Evolutionary conservation across 208 protist genomes (phyloP).

Genomic region (Zelonia costaricensis): DNA sequence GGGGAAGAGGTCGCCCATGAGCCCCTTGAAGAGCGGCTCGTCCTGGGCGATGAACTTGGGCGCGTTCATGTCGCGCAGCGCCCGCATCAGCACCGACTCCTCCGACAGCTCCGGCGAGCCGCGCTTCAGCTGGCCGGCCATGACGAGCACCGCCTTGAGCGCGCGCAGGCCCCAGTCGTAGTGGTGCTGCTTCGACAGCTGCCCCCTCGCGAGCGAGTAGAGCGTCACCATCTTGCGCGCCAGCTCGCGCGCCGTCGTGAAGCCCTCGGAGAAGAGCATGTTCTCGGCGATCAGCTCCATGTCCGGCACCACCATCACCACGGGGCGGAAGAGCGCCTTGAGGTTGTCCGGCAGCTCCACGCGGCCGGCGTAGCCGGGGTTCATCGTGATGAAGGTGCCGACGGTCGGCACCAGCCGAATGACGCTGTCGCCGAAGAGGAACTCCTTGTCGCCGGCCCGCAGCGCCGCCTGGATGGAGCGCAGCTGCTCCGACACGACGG

Average conservation of each 20-base stretch:
- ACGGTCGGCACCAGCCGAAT: slow-evolving; percentile 93
- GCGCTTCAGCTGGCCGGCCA: slow-evolving; percentile 98
- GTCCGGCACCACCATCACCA: slow-evolving; percentile 99
- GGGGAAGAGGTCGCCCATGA: slow-evolving; percentile 98
- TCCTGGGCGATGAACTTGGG: slow-evolving; percentile 99
- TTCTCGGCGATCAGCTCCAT: slow-evolving; percentile 99
- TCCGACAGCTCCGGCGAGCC: slow-evolving; percentile 93
- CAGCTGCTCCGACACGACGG: slow-evolving; percentile 98
- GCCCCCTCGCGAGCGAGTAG: slow-evolving; percentile 96
- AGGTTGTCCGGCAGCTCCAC: slow-evolving; percentile 99
- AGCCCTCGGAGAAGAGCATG: slow-evolving; percentile 99
- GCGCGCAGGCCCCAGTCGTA: slow-evolving; percentile 99
- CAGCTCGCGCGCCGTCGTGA: slow-evolving; percentile 94
- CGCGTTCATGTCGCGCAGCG: slow-evolving; percentile 99
- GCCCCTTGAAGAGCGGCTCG: slow-evolving; percentile 98
- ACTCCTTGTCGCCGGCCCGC: slow-evolving; percentile 76
- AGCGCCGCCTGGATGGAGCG: slow-evolving; percentile 97
- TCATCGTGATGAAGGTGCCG: slow-evolving; percentile 99
- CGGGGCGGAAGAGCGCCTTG: slow-evolving; percentile 99
- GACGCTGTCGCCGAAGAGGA: slow-evolving; percentile 91
- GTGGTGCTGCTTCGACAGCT: slow-evolving; percentile 99
- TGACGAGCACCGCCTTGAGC: slow-evolving; percentile 98
- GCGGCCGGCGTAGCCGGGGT: slow-evolving; percentile 99
- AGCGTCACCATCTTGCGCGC: slow-evolving; percentile 99
- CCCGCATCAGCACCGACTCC: slow-evolving; percentile 98